These are phyloP conservation scores for Pulicaria dysenterica DNA, from an alignment of 129 eudicot genomes.

Conservation along the genomic window DNA sequence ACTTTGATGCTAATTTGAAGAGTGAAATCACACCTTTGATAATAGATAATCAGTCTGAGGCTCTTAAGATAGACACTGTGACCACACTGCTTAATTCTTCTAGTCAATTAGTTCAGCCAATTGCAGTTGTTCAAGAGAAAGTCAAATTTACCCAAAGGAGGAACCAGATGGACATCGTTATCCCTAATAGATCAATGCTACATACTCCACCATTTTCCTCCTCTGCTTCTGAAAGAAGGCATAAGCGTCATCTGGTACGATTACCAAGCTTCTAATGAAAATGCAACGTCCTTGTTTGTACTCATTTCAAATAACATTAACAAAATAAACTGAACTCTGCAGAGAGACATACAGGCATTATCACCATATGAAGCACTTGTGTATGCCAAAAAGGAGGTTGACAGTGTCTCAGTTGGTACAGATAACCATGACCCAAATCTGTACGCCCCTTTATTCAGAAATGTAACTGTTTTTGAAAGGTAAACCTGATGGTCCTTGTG, in stretches of 20 bases:
- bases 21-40: constrained; percentile 33
- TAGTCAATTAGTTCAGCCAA: constrained; percentile 35
- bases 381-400: constrained; percentile 73
- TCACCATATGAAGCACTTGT: constrained; percentile 73
- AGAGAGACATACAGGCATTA: constrained; percentile 63
- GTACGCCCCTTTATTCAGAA: constrained; percentile 77
- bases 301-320: constrained; percentile 17
- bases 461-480: constrained; percentile 79
- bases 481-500: constrained; percentile 31
- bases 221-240: constrained; percentile 40
- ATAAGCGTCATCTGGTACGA: constrained; percentile 46
- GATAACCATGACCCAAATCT: constrained; percentile 69
- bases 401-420: constrained; percentile 40
- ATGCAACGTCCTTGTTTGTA: constrained; percentile 1
- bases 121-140: constrained; percentile 38
- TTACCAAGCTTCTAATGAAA: constrained; percentile 10
- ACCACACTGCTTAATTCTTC: constrained; percentile 40
- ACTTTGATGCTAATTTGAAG: constrained; percentile 35
- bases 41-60: constrained; percentile 26
- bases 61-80: constrained; percentile 26
- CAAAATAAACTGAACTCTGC: constrained; percentile 22
- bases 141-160: constrained; percentile 28
- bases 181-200: constrained; percentile 21
- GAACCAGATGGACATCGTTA: constrained; percentile 25
- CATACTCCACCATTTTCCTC: constrained; percentile 37